Evolutionary conservation across 2,329 filamentous ascomycete genomes (phyloP).

Genomic region (Talaromyces rugulosus): DNA sequence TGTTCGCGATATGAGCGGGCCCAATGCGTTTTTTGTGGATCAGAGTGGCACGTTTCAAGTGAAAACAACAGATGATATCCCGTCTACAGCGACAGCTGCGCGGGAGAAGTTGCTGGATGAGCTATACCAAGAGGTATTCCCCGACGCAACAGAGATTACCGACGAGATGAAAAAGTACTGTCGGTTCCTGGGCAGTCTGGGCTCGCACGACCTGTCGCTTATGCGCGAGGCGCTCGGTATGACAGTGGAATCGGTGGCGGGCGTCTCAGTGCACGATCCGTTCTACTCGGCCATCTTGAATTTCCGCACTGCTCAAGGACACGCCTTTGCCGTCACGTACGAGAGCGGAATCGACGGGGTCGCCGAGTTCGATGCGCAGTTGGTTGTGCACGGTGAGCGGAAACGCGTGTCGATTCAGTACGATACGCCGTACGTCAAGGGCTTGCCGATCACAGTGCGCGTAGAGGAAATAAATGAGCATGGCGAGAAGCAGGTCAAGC

Average conservation of each 20-base stretch:
- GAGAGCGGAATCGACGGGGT: slow-evolving; percentile 54
- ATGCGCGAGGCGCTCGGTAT: slow-evolving; percentile 50
- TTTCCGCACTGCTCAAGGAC: slow-evolving; percentile 19
- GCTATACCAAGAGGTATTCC: slow-evolving; percentile 7
- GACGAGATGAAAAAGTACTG: slow-evolving; percentile 21
- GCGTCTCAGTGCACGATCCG: slow-evolving; percentile 40
- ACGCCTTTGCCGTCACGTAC: slow-evolving; percentile 51
- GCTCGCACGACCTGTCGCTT: slow-evolving; percentile 51
- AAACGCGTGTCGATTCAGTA: slow-evolving; percentile 55
- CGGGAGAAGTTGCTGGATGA: background rate
- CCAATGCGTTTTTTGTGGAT: slow-evolving; percentile 38
- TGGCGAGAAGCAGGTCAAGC: slow-evolving; percentile 23
- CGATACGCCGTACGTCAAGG: slow-evolving; percentile 58
- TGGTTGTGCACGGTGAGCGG: slow-evolving; percentile 47
- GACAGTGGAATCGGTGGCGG: slow-evolving; percentile 43
- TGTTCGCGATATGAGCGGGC: slow-evolving; percentile 51
- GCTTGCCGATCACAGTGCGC: slow-evolving; percentile 47
- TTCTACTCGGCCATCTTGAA: slow-evolving; percentile 38
- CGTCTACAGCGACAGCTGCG: background rate
- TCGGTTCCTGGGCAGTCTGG: slow-evolving; percentile 46
- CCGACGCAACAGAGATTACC: background rate
- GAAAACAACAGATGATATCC: background rate
- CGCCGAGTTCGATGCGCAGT: slow-evolving; percentile 37
- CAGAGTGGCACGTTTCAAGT: slow-evolving; percentile 20
- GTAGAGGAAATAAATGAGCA: slow-evolving; percentile 28